Percentiles rank a stretch among this genome's conserved stretches.
phyloP scores from a whole-genome alignment of 2,329 filamentous ascomycete species.

The Aspergillus latus region DNA sequence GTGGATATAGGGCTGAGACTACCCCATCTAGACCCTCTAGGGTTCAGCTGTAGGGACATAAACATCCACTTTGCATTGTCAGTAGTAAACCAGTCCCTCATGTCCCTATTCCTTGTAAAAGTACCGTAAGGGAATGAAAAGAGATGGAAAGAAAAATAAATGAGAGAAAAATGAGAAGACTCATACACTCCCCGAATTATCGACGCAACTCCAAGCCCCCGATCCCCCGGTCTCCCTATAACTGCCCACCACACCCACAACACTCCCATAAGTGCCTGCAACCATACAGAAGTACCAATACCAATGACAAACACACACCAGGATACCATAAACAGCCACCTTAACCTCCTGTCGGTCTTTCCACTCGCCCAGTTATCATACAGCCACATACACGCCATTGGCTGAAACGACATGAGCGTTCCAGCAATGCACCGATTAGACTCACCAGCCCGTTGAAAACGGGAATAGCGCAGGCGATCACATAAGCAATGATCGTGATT shows the following conservation, averaged over 20 bases:
- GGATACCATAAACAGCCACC: constrained; percentile 5
- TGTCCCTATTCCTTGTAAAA: too few species aligned
- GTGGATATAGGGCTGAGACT: not conserved
- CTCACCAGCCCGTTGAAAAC: constrained; percentile 27
- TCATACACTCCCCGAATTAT: constrained; percentile 42
- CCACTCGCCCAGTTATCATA: constrained; percentile 10
- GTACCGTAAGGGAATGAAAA: too few species aligned
- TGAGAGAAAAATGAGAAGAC: not conserved
- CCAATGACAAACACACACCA: constrained; percentile 15
- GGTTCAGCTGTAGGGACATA: too few species aligned
- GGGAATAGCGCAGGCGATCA: constrained; percentile 30
- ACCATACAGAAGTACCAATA: constrained; percentile 46
- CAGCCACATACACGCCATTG: constrained; percentile 27
- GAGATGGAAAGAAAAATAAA: too few species aligned
- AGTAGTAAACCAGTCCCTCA: too few species aligned
- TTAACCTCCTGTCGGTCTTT: not conserved
- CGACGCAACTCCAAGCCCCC: constrained; percentile 44
- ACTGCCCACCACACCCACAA: constrained; percentile 42
- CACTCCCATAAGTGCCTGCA: constrained; percentile 48
- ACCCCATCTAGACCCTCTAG: not conserved
- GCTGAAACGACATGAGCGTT: constrained; percentile 20
- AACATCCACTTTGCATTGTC: too few species aligned
- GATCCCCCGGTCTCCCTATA: constrained; percentile 39
- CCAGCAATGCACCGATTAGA: constrained; percentile 28
- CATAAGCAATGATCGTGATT: constrained; percentile 24